phyloP scores from a whole-genome alignment of 140 eudicot species.

The Artemisia princeps region DNA sequence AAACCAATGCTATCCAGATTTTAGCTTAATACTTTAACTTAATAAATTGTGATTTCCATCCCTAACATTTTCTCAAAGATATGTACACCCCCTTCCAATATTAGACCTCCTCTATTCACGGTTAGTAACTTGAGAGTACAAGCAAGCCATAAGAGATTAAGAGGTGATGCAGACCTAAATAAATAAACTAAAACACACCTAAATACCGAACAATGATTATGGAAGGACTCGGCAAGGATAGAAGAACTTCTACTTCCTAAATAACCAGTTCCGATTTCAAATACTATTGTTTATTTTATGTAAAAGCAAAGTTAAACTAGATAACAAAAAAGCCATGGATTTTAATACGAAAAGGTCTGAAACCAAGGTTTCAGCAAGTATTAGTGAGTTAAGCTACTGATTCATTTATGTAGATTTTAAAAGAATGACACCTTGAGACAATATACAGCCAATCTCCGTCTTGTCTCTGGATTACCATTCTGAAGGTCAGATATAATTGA shows the following conservation, averaged over 20 bases:
- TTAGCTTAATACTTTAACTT: no score
- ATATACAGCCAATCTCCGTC: slow-evolving; percentile 96
- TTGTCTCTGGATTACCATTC: slow-evolving; percentile 93
- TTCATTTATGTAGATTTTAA: slow-evolving; percentile 10
- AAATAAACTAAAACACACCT: not conserved
- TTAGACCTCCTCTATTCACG: not conserved
- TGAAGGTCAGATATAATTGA: slow-evolving; percentile 97
- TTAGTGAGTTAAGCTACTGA: slow-evolving; percentile 8
- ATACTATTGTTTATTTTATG: not conserved
- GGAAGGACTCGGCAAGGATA: not conserved
- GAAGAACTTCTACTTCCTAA: no score
- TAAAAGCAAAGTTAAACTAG: not conserved
- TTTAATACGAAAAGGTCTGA: not conserved
- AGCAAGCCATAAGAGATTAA: not conserved
- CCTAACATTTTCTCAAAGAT: not conserved
- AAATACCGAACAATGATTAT: no score
- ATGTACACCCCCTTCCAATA: not conserved
- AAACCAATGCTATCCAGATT: no score
- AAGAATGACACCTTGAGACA: slow-evolving; percentile 73
- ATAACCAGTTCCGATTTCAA: no score
- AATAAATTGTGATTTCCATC: not conserved
- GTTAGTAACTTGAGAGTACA: not conserved
- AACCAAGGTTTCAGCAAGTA: slow-evolving; percentile 3
- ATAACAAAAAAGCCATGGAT: slow-evolving; percentile 3
- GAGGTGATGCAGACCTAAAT: not conserved